Evolutionary conservation across 2,329 filamentous ascomycete genomes (phyloP), one percentile per base, ranked within the genome.

Genomic region (Harringtonia lauricola): DNA sequence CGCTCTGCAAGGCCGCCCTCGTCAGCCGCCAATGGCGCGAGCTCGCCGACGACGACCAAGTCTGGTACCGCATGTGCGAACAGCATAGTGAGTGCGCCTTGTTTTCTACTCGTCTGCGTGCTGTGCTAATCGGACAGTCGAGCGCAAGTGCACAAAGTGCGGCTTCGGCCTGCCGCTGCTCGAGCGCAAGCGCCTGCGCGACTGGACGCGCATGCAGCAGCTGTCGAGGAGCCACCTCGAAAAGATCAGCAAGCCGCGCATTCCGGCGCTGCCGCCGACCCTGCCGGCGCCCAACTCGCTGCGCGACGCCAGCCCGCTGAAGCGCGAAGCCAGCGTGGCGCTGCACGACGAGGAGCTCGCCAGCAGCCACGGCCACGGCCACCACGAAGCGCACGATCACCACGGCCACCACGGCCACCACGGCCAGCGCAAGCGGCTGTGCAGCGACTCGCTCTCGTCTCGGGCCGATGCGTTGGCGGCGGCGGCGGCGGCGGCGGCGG

Each of bases 41-140:
- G 45, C 68, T 98, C 34, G 90, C 92, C n/a, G 92, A 96, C 55
- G 90, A 95, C 57, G 90, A 98, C 60, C 84, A 94, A 9, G 90
- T 98, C 4, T 98, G 92, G 92, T 86, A 95, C 58, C 84, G 83
- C 51, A 95, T 96, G 89, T 98, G 92, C 59, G 88, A 95, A 62
- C 90, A 96, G 59, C 89, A 95, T 61, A 53, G 51, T 53, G 18
- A 26, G 6, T 13, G 22, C 7, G 10, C 30, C 8, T 26, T 26
- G 7, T 29, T 14, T 21, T 19, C 8, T 36, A 6, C 13, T 33
- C 17, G 18, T 19, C 7, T 19, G 5, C 24, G 8, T 36, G 4
- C 10, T 36, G 17, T 19, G n/a, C 7, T 21, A 19, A 30, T 9
- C 5, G 4, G 8, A 10, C 34, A 49, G 47, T 95, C 54, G 86